Percentiles rank a stretch among this genome's conserved stretches.
These are phyloP conservation scores for Carex cristatella DNA, from an alignment of 176 grass and related monocot species.

Conservation along the genomic window DNA sequence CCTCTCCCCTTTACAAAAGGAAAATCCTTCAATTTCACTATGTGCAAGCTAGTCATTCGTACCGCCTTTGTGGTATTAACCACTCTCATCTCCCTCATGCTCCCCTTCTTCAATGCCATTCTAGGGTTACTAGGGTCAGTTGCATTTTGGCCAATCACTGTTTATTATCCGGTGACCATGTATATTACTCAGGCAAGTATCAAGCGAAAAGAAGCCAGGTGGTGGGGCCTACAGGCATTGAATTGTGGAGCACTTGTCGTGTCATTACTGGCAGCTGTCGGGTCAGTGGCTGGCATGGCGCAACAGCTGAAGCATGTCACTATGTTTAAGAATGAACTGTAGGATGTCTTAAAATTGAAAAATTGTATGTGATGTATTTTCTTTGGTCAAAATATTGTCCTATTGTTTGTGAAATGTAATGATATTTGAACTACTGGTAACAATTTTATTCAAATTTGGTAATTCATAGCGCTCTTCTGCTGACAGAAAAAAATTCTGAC, in stretches of 20 bases:
- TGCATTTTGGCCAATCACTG: constrained; percentile 81
- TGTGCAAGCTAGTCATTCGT: constrained; percentile 67
- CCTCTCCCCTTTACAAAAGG: constrained; percentile 33
- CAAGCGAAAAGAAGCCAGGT: constrained; percentile 43
- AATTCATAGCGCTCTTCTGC: not conserved
- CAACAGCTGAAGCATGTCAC: constrained; percentile 61
- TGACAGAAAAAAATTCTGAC: not conserved
- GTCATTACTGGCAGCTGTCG: constrained; percentile 65
- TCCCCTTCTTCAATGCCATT: constrained; percentile 93
- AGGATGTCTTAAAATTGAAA: not conserved
- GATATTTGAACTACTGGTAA: not conserved
- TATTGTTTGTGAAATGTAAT: constrained; percentile 3
- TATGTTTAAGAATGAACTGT: constrained; percentile 70
- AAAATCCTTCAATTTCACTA: constrained; percentile 42
- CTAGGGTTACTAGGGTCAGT: constrained; percentile 66
- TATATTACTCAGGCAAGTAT: constrained; percentile 75
- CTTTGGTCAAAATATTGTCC: not conserved
- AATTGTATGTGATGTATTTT: constrained; percentile 3
- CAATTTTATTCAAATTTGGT: not conserved
- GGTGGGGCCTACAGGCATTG: constrained; percentile 65
- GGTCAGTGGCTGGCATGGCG: constrained; percentile 65
- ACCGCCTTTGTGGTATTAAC: constrained; percentile 54
- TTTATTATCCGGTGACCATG: constrained; percentile 78
- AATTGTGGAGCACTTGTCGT: constrained; percentile 52
- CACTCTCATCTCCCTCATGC: constrained; percentile 64